Evolutionary conservation across 2,329 filamentous ascomycete genomes (phyloP).

Genomic region (Alternaria sp.): DNA sequence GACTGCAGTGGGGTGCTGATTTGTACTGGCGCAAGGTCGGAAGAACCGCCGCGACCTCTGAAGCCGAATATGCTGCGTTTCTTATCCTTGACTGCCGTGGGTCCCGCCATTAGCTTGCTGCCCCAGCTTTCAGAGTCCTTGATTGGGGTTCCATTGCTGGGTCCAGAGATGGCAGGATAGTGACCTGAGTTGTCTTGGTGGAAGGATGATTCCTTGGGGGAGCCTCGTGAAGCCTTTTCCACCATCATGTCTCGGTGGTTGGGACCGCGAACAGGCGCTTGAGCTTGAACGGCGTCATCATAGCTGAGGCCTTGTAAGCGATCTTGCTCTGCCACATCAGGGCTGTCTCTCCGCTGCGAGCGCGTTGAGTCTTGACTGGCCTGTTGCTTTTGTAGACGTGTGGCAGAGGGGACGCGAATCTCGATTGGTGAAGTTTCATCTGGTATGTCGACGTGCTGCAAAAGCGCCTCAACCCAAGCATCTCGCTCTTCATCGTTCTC

Average conservation of each 20-base stretch:
- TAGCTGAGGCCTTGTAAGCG: slow-evolving; percentile 62
- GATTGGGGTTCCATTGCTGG: slow-evolving; percentile 84
- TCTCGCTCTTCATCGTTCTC: slow-evolving; percentile 94
- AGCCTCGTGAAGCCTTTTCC: slow-evolving; percentile 33
- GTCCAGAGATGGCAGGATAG: slow-evolving; percentile 74
- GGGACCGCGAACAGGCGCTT: slow-evolving; percentile 63
- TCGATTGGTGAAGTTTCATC: slow-evolving; percentile 49
- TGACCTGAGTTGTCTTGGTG: slow-evolving; percentile 36
- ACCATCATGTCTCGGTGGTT: slow-evolving; percentile 39
- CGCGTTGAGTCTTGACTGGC: slow-evolving; percentile 39
- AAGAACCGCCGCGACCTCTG: slow-evolving; percentile 72
- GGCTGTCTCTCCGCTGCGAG: slow-evolving; percentile 48
- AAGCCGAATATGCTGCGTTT: slow-evolving; percentile 76
- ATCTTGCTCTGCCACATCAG: slow-evolving; percentile 46
- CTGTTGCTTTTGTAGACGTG: slow-evolving; percentile 53
- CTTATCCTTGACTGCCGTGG: slow-evolving; percentile 75
- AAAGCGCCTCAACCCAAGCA: slow-evolving; percentile 87
- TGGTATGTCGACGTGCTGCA: slow-evolving; percentile 86
- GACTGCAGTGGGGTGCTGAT: slow-evolving; percentile 26
- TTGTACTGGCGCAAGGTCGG: slow-evolving; percentile 61
- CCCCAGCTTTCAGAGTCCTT: slow-evolving; percentile 86
- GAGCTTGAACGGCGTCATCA: slow-evolving; percentile 64
- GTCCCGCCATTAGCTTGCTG: slow-evolving; percentile 63
- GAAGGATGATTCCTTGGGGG: slow-evolving; percentile 48
- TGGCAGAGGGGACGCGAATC: slow-evolving; percentile 54